These are phyloP conservation scores for Scheffersomyces titani DNA, from an alignment of 1,139 yeast genomes.

Conservation along the genomic window DNA sequence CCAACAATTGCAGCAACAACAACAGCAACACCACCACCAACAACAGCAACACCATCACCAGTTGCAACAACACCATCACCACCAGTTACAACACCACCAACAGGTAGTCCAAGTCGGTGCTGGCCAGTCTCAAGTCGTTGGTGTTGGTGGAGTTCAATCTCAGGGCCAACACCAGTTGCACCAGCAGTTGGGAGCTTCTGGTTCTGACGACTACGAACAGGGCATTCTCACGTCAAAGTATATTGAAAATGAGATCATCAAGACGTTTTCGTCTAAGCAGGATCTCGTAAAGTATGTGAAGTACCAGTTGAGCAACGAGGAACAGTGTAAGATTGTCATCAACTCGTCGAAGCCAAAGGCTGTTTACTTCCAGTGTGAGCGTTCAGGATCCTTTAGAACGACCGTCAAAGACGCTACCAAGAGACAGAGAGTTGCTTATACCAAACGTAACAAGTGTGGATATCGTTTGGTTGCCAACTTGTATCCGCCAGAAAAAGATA, in stretches of 20 bases:
- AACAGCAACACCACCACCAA: conserved; percentile 13
- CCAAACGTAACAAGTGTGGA: conserved; percentile 52
- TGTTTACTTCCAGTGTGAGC: conserved; percentile 52
- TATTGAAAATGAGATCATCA: conserved; percentile 48
- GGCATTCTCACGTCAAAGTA: conserved; percentile 27
- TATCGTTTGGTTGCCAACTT: conserved; percentile 51
- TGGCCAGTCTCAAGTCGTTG: conserved; percentile 9
- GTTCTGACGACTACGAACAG: conserved; percentile 14
- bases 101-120: conserved; percentile 8
- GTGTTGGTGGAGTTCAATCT: conserved; percentile 6
- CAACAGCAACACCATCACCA: conserved; percentile 8
- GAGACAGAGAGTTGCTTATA: conserved; percentile 54
- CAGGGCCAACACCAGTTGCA: conserved; percentile 7
- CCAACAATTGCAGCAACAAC: conserved; percentile 3
- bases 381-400: conserved; percentile 50
- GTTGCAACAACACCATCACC: conserved; percentile 11
- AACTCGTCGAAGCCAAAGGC: conserved; percentile 53
- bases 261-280: conserved; percentile 43
- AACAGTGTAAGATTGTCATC: conserved; percentile 50
- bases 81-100: conserved; percentile 3
- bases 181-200: background rate
- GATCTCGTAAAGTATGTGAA: conserved; percentile 48
- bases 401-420: conserved; percentile 50
- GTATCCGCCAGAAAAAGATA: conserved; percentile 45
- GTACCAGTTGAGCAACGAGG: conserved; percentile 43